Conservation (phyloP, 2,329 filamentous ascomycete genomes). For the Talaromyces verruculosus region DNA sequence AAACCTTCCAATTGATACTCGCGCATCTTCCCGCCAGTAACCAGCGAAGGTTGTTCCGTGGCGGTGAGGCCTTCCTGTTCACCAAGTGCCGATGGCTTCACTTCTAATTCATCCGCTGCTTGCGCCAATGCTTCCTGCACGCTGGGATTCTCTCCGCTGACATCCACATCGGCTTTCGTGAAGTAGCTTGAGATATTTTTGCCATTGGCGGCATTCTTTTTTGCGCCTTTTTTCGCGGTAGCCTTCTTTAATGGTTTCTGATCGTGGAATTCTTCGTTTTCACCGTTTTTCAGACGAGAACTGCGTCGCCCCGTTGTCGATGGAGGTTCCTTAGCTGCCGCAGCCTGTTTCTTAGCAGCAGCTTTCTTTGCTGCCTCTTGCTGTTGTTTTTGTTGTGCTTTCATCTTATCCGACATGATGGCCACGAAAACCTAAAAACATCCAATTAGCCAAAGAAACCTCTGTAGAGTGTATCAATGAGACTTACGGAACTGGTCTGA, state of each 20-base stretch:
- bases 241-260: slow-evolving; percentile 27
- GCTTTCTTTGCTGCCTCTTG: slow-evolving; percentile 44
- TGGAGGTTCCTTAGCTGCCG: slow-evolving; percentile 31
- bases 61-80: slow-evolving; percentile 67
- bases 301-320: slow-evolving; percentile 28
- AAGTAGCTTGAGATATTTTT: slow-evolving; percentile 60
- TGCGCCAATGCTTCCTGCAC: slow-evolving; percentile 60
- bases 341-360: slow-evolving; percentile 35
- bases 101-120: slow-evolving; percentile 57
- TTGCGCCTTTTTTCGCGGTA: slow-evolving; percentile 27
- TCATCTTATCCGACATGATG: slow-evolving; percentile 53
- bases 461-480: not conserved
- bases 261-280: slow-evolving; percentile 20
- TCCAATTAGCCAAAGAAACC: slow-evolving; percentile 5
- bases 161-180: slow-evolving; percentile 58
- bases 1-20: slow-evolving; percentile 92
- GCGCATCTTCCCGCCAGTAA: slow-evolving; percentile 86
- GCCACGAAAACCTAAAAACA: slow-evolving; percentile 46
- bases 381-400: slow-evolving; percentile 44
- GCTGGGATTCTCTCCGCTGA: slow-evolving; percentile 53
- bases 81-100: slow-evolving; percentile 61
- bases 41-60: slow-evolving; percentile 79
- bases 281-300: slow-evolving; percentile 33
- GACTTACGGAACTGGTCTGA: slow-evolving; percentile 46
- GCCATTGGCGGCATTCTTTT: slow-evolving; percentile 31